phyloP scores from a whole-genome alignment of 257 asterid species.

The Gentiana dahurica region DNA sequence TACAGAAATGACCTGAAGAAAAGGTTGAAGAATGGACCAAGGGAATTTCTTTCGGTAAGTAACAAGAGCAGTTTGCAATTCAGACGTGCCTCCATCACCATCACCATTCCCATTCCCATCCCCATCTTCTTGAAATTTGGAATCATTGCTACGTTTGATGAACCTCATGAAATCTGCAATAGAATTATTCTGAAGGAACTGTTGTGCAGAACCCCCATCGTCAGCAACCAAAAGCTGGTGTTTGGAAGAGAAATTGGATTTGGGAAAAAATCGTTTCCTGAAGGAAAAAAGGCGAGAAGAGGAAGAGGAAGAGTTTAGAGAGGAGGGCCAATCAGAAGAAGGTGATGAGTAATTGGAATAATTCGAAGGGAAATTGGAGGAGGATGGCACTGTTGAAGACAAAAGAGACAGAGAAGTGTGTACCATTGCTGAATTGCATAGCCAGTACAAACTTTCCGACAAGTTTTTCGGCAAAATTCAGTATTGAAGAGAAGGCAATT shows the following conservation, averaged over 20 bases:
- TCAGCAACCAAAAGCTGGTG: conserved; percentile 11
- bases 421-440: conserved; percentile 20
- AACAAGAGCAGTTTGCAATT: conserved; percentile 89
- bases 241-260: conserved; percentile 25
- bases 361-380: conserved; percentile 33
- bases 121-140: conserved; percentile 8
- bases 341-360: conserved; percentile 8
- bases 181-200: conserved; percentile 56
- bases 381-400: conserved; percentile 30
- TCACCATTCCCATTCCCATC: neutral
- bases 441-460: too few species aligned
- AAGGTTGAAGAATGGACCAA: conserved; percentile 81
- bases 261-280: conserved; percentile 13
- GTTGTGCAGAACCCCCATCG: conserved; percentile 38
- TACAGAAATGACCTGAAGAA: conserved; percentile 47
- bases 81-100: conserved; percentile 18
- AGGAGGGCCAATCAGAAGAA: conserved; percentile 16
- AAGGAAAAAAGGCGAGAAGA: conserved; percentile 9
- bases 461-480: too few species aligned
- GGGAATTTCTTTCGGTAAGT: conserved; percentile 83
- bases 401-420: conserved; percentile 37
- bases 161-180: conserved; percentile 97
- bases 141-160: conserved; percentile 30
- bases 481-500: too few species aligned
- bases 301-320: conserved; percentile 2